Conservation (phyloP, 108 stramenopile genomes). For the Skeletonema menzelii region DNA sequence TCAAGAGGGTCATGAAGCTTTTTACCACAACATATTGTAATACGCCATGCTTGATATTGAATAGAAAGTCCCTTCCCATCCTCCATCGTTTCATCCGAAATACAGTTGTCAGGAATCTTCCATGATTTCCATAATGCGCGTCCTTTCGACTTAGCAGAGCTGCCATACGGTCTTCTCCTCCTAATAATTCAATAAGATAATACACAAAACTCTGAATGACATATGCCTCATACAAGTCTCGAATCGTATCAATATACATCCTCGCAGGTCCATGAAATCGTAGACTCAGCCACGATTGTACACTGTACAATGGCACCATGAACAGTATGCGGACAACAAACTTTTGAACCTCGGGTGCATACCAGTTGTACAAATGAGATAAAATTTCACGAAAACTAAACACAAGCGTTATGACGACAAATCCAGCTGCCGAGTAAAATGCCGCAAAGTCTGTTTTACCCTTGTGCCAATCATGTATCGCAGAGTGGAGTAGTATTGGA, state of each 20-base stretch:
- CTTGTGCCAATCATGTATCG: slow-evolving; percentile 25
- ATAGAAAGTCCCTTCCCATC: slow-evolving; percentile 82
- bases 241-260: slow-evolving; percentile 58
- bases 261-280: slow-evolving; percentile 50
- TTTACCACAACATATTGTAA: slow-evolving; percentile 96
- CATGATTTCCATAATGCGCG: slow-evolving; percentile 54
- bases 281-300: slow-evolving; percentile 61
- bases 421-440: slow-evolving; percentile 75
- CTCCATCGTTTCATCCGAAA: slow-evolving; percentile 66
- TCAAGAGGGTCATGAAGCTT: slow-evolving; percentile 63
- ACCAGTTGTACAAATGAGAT: slow-evolving; percentile 64
- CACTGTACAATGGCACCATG: slow-evolving; percentile 79
- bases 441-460: slow-evolving; percentile 66
- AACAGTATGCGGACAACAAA: slow-evolving; percentile 80
- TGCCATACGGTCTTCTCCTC: slow-evolving; percentile 67
- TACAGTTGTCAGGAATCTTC: slow-evolving; percentile 37
- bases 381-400: slow-evolving; percentile 72
- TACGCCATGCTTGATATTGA: slow-evolving; percentile 89
- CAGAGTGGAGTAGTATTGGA: slow-evolving; percentile 32
- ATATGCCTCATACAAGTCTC: slow-evolving; percentile 82
- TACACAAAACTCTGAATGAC: slow-evolving; percentile 78
- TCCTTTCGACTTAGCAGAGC: slow-evolving; percentile 60
- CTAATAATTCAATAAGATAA: slow-evolving; percentile 68
- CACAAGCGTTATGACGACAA: slow-evolving; percentile 77
- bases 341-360: slow-evolving; percentile 68